Evolutionary conservation across 768 basidiomycete genomes (phyloP), one percentile per base, ranked within the genome.

Genomic region (Russula sp.): DNA sequence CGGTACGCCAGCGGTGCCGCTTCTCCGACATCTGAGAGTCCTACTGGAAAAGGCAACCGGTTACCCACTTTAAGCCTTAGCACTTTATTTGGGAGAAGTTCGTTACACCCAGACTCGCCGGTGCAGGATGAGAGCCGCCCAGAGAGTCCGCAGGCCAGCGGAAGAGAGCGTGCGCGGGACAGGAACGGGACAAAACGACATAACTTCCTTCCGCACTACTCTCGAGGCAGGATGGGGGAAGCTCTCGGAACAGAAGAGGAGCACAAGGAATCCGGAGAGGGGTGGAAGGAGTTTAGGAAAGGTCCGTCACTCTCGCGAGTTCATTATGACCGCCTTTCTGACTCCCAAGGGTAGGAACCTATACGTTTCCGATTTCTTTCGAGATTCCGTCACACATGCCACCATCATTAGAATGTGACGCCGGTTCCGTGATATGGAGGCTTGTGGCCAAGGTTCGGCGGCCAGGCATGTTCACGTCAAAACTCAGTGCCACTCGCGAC

Each of bases 311-410:
- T 1, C 34, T 20, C 35, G 50, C 14, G 20, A 27, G 10, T n/a
- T 48, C 35, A 6, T 50, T 10, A 22, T 13, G 31, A 32, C 39
- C 34, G 51, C 22, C 31, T 44, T 48, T 39, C 44, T 55, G 10
- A 47, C 13, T 13, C 31, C 1, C 45, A 14, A 40, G 35, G 9
- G 37, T 68, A 91, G 94, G 94, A 20, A 89, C 85, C 6, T 98
- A 98, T 72, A 92, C 88, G 18, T 98, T 93, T 74, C 96, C 96
- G 3, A 89, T 99, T 70, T 90, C 90, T 14, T 94, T 98, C 73
- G 79, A 86, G 18, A 86, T 99, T 59, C 92, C 96, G 0, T 78
- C 84, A 6, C 80, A 83, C 62, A 80, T 88, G 3, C 93, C 94
- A 3, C 91, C 96, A 2, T 85, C 86, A 0, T 77, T 95, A 65